Evolutionary conservation across 768 basidiomycete genomes (phyloP).

Genomic region (Heimioporus sp.): DNA sequence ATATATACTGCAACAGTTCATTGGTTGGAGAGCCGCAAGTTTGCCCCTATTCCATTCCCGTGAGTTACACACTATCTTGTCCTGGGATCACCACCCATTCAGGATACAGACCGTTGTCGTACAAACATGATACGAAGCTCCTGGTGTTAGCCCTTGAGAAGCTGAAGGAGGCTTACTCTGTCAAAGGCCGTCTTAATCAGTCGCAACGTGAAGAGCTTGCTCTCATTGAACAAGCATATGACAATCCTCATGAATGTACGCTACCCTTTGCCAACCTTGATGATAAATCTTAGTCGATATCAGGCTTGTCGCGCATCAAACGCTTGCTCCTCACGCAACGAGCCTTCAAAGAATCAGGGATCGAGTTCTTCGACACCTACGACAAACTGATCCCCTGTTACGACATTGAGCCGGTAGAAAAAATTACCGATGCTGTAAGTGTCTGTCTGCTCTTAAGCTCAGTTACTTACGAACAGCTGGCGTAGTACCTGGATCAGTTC

Average conservation of each 20-base stretch:
- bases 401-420: constrained; percentile 99
- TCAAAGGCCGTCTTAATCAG: constrained; percentile 96
- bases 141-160: constrained; percentile 96
- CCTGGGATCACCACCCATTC: constrained; percentile 1
- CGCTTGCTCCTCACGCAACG: constrained; percentile 94
- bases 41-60: constrained; percentile 99
- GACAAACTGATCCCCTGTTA: constrained; percentile 99
- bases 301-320: constrained; percentile 94
- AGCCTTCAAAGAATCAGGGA: constrained; percentile 97
- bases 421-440: constrained; percentile 95
- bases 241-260: constrained; percentile 97
- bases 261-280: not conserved
- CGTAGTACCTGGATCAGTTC: constrained; percentile 93
- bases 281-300: constrained; percentile 2
- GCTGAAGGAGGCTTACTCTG: constrained; percentile 97
- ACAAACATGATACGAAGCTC: constrained; percentile 98
- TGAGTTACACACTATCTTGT: constrained; percentile 33
- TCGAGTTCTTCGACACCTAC: constrained; percentile 96
- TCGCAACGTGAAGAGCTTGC: constrained; percentile 98
- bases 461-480: constrained; percentile 12
- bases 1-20: constrained; percentile 99
- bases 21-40: constrained; percentile 97
- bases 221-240: constrained; percentile 97
- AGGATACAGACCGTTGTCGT: constrained; percentile 74
- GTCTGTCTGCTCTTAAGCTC: not conserved